phyloP scores from a whole-genome alignment of 768 basidiomycete genomes.

The Leccinum aurantiacum region DNA sequence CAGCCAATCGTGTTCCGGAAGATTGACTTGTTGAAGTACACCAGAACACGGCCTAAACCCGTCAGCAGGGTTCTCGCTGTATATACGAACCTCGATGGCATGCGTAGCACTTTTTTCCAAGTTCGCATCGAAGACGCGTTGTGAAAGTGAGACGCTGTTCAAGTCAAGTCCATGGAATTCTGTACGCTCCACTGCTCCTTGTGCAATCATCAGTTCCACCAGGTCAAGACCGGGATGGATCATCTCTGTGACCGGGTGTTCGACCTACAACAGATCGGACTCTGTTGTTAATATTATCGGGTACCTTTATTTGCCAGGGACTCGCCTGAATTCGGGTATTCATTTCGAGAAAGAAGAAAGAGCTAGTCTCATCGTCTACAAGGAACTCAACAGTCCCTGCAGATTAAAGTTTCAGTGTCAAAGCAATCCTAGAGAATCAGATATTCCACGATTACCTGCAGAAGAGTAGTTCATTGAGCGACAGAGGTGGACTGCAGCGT shows the following conservation, averaged over 20 bases:
- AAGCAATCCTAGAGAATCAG: neutral
- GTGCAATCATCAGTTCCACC: slow-evolving; percentile 62
- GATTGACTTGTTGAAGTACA: slow-evolving; percentile 54
- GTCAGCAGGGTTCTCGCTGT: slow-evolving; percentile 61
- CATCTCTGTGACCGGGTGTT: slow-evolving; percentile 65
- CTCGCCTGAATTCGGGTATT: slow-evolving; percentile 62
- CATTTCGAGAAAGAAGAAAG: slow-evolving; percentile 72
- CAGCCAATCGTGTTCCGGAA: slow-evolving; percentile 48
- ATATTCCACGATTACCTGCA: slow-evolving; percentile 41
- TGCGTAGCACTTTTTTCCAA: slow-evolving; percentile 24
- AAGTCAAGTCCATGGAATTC: slow-evolving; percentile 14
- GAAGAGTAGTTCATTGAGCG: slow-evolving; percentile 54
- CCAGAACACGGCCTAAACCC: slow-evolving; percentile 61
- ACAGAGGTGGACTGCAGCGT: slow-evolving; percentile 53
- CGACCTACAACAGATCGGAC: slow-evolving; percentile 44
- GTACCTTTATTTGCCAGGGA: neutral
- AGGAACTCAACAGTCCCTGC: slow-evolving; percentile 69
- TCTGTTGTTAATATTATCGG: neutral
- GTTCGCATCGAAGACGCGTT: slow-evolving; percentile 36
- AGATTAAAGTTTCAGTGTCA: neutral
- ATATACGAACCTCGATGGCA: slow-evolving; percentile 59
- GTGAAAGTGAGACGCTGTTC: slow-evolving; percentile 35
- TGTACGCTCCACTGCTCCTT: slow-evolving; percentile 44
- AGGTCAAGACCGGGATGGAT: slow-evolving; percentile 57
- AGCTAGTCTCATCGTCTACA: slow-evolving; percentile 49